Percentiles rank a stretch among this genome's conserved stretches.
phyloP scores from a whole-genome alignment of 2,329 filamentous ascomycete species.

The Aspergillus sp. region DNA sequence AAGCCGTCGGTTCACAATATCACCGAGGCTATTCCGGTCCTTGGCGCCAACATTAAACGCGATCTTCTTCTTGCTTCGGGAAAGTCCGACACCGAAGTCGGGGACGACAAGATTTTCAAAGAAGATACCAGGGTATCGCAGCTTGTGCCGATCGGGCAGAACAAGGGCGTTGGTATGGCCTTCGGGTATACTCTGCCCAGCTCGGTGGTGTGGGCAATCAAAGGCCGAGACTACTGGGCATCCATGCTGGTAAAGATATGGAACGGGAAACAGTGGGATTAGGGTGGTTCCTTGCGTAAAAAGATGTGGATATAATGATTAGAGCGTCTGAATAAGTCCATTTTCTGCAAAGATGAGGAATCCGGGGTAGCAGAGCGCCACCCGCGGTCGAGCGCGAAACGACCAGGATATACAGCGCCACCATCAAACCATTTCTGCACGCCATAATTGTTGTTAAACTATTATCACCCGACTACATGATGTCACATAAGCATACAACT shows the following conservation, averaged over 20 bases:
- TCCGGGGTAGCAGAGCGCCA: no score
- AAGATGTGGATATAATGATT: no score
- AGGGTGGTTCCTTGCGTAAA: background rate
- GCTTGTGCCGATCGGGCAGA: slow-evolving; percentile 48
- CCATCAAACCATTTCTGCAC: no score
- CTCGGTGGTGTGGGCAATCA: slow-evolving; percentile 50
- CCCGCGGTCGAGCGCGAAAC: no score
- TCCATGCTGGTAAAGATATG: slow-evolving; percentile 51
- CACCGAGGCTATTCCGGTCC: slow-evolving; percentile 42
- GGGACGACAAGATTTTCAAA: slow-evolving; percentile 34
- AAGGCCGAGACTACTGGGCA: slow-evolving; percentile 53
- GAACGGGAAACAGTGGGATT: background rate
- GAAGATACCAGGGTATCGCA: slow-evolving; percentile 49
- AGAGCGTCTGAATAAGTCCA: no score
- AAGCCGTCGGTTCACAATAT: slow-evolving; percentile 47
- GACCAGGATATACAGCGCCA: no score
- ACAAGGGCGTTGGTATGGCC: slow-evolving; percentile 46
- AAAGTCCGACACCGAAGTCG: slow-evolving; percentile 17
- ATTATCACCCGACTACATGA: no score
- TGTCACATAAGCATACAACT: no score
- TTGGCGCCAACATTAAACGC: slow-evolving; percentile 50
- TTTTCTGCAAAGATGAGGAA: no score
- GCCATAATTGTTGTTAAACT: no score
- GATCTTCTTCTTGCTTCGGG: slow-evolving; percentile 43
- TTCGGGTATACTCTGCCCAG: slow-evolving; percentile 48